Percentiles rank a stretch among this genome's conserved stretches.
Conservation (phyloP, 192 early-diverging fungal genomes). For the Coemansia sp. region DNA sequence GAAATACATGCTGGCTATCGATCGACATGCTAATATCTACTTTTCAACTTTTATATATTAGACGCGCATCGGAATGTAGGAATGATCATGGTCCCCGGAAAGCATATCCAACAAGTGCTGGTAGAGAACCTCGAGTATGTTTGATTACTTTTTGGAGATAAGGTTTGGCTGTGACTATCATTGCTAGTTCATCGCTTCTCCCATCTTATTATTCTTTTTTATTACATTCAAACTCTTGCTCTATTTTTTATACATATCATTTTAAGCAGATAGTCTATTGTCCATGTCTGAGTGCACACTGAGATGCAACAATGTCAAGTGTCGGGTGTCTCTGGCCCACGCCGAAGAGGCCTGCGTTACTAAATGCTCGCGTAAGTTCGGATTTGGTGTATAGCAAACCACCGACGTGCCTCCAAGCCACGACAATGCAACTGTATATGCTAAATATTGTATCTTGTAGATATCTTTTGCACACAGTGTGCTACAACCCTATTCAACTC, state of each 20-base stretch:
- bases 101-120: slow-evolving; percentile 33
- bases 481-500: slow-evolving; percentile 55
- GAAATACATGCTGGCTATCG: neutral
- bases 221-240: neutral
- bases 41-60: neutral
- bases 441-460: slow-evolving; percentile 25
- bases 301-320: slow-evolving; percentile 52
- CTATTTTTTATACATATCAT: neutral
- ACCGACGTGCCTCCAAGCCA: neutral
- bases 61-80: slow-evolving; percentile 42
- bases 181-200: neutral
- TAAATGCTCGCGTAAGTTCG: slow-evolving; percentile 63
- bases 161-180: neutral
- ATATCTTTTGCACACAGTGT: slow-evolving; percentile 67
- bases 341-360: slow-evolving; percentile 59
- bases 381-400: neutral
- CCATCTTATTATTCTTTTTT: neutral
- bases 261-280: neutral
- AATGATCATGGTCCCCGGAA: slow-evolving; percentile 52
- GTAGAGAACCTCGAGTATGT: slow-evolving; percentile 49
- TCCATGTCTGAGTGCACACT: slow-evolving; percentile 23
- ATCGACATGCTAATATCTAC: neutral
- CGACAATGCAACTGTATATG: neutral
- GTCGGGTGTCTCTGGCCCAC: slow-evolving; percentile 36
- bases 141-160: slow-evolving; percentile 9